A percentile compares a stretch with the other conserved stretches of the same genome.
phyloP scores from a whole-genome alignment of 495 filamentous ascomycete genomes.

The Tuber aestivum region DNA sequence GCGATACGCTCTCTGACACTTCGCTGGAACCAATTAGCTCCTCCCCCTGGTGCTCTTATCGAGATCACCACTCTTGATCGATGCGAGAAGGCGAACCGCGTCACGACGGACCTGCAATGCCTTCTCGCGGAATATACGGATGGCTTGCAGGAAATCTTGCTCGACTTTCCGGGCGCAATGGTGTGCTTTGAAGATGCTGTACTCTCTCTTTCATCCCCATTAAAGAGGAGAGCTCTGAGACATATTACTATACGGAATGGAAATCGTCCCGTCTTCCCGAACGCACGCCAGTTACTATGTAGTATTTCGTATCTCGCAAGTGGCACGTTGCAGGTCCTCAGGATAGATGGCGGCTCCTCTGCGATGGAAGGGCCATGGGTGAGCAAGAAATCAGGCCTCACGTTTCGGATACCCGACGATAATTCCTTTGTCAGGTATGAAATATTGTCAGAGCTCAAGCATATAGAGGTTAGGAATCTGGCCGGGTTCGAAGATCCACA shows the following conservation, averaged over 20 bases:
- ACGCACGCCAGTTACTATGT: slow-evolving; percentile 16
- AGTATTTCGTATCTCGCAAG: slow-evolving; percentile 23
- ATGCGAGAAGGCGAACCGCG: slow-evolving; percentile 2
- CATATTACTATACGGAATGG: slow-evolving; percentile 17
- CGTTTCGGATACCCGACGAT: slow-evolving; percentile 14
- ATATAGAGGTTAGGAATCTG: slow-evolving; percentile 19
- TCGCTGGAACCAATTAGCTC: slow-evolving; percentile 9
- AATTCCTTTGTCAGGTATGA: slow-evolving; percentile 20
- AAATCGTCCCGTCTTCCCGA: background rate
- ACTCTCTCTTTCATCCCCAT: slow-evolving; percentile 4
- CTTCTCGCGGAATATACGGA: slow-evolving; percentile 15
- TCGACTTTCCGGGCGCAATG: slow-evolving; percentile 23
- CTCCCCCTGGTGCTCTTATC: background rate
- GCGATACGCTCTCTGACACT: slow-evolving; percentile 17
- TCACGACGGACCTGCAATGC: slow-evolving; percentile 6
- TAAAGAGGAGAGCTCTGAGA: slow-evolving; percentile 13
- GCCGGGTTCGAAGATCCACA: slow-evolving; percentile 19
- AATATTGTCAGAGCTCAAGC: slow-evolving; percentile 8
- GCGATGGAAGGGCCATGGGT: background rate
- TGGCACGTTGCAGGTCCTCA: slow-evolving; percentile 13
- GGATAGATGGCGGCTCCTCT: slow-evolving; percentile 10
- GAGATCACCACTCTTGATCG: background rate
- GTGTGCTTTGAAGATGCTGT: slow-evolving; percentile 20
- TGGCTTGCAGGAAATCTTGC: slow-evolving; percentile 13
- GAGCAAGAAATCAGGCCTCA: background rate